phyloP scores from a whole-genome alignment of 345 rosid genomes.

The Pistacia integerrima region DNA sequence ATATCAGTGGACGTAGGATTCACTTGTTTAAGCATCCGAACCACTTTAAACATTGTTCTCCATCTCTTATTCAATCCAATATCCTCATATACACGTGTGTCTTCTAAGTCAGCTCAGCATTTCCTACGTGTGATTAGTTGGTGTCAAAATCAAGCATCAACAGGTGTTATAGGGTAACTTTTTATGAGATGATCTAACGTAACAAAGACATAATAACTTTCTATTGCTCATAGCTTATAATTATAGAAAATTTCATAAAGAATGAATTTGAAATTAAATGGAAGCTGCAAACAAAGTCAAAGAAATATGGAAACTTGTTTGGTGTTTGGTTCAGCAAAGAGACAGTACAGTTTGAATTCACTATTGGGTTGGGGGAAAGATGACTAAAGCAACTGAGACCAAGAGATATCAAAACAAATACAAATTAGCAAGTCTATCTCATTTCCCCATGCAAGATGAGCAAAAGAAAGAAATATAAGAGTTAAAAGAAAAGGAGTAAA shows the following conservation, averaged over 20 bases:
- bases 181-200: neutral
- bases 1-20: too few species aligned
- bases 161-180: too few species aligned
- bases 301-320: slow-evolving; percentile 4
- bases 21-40: too few species aligned
- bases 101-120: too few species aligned
- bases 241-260: too few species aligned
- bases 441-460: slow-evolving; percentile 16
- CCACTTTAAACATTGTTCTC: too few species aligned
- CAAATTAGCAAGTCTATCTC: neutral
- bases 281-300: slow-evolving; percentile 1
- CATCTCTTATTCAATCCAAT: too few species aligned
- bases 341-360: neutral
- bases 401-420: neutral
- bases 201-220: neutral
- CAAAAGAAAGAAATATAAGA: too few species aligned
- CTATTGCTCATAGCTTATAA: too few species aligned
- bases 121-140: too few species aligned
- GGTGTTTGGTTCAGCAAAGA: slow-evolving; percentile 2
- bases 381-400: slow-evolving; percentile 11
- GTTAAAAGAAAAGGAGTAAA: slow-evolving; percentile 2
- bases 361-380: neutral
- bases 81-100: too few species aligned
- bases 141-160: too few species aligned
- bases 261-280: neutral